Evolutionary conservation across 768 basidiomycete genomes (phyloP).

Genomic region (Termitomyces sp.): DNA sequence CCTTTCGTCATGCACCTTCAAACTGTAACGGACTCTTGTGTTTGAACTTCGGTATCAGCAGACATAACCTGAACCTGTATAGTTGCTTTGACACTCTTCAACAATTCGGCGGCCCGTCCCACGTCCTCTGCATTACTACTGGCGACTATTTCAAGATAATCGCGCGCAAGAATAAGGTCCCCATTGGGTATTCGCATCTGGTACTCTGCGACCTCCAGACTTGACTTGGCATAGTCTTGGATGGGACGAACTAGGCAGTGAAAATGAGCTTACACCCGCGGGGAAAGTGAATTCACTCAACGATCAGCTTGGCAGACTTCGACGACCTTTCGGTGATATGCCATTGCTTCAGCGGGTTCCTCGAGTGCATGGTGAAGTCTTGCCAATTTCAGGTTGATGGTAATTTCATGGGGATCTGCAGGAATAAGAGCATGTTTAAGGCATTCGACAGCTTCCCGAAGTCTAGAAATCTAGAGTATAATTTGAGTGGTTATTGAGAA

Average conservation of each 20-base stretch:
- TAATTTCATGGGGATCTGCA: conserved; percentile 71
- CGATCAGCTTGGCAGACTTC: conserved; percentile 64
- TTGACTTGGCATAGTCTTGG: conserved; percentile 79
- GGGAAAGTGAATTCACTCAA: conserved; percentile 26
- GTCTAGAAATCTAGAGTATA: conserved; percentile 35
- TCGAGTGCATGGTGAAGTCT: conserved; percentile 62
- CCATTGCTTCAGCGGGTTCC: conserved; percentile 62
- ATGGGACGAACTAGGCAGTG: conserved; percentile 52
- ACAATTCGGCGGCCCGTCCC: conserved; percentile 61
- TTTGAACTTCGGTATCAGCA: conserved; percentile 11
- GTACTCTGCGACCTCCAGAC: conserved; percentile 77
- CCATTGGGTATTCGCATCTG: conserved; percentile 59
- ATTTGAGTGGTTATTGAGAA: background rate
- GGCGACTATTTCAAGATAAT: conserved; percentile 70
- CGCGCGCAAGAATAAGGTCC: conserved; percentile 63
- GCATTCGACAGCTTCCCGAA: conserved; percentile 86
- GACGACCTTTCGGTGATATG: conserved; percentile 77
- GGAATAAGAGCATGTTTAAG: conserved; percentile 85
- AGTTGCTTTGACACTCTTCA: conserved; percentile 48
- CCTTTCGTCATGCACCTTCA: background rate
- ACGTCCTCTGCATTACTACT: conserved; percentile 81
- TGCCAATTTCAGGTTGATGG: conserved; percentile 69
- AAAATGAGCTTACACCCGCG: conserved; percentile 20
- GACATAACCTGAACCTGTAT: conserved; percentile 21
- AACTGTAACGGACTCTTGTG: background rate